Percentiles rank a stretch among this genome's conserved stretches.
phyloP scores from a whole-genome alignment of 176 grass and related monocot species.

The Oryza glaberrima region DNA sequence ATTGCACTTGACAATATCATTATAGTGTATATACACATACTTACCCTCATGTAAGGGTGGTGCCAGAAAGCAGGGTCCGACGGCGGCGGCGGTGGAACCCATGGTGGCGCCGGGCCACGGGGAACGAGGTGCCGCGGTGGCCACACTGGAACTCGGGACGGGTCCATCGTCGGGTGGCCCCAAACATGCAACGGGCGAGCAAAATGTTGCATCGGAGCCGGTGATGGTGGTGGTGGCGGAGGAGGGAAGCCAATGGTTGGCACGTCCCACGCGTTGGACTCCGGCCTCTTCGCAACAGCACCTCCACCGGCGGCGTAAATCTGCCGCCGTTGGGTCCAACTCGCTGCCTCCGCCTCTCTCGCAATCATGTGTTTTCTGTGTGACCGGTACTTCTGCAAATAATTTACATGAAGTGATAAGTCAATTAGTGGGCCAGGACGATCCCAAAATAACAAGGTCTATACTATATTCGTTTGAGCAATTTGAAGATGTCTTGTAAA shows the following conservation, averaged over 20 bases:
- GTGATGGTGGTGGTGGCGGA: background rate
- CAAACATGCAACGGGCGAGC: conserved; percentile 62
- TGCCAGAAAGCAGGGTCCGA: conserved; percentile 66
- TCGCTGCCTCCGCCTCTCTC: conserved; percentile 72
- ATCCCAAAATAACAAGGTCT: no score
- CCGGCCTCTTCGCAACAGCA: conserved; percentile 39
- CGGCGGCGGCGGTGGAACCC: conserved; percentile 34
- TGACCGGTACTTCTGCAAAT: conserved; percentile 82
- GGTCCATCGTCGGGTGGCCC: conserved; percentile 65
- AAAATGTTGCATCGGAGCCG: conserved; percentile 45
- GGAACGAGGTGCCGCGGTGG: conserved; percentile 48
- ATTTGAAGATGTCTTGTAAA: no score
- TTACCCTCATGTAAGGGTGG: conserved; percentile 66
- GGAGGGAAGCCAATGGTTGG: conserved; percentile 64
- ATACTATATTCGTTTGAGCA: no score
- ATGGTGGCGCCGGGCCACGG: conserved; percentile 29
- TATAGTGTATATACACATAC: background rate
- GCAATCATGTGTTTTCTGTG: conserved; percentile 83
- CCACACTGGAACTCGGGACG: conserved; percentile 61
- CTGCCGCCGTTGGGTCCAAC: conserved; percentile 65
- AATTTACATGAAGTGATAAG: background rate
- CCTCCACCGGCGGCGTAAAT: conserved; percentile 40
- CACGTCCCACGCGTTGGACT: conserved; percentile 60
- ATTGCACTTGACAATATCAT: background rate
- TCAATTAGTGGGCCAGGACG: background rate